Evolutionary conservation across 139 green algal species (phyloP).

Genomic region (Chlorella sp.): DNA sequence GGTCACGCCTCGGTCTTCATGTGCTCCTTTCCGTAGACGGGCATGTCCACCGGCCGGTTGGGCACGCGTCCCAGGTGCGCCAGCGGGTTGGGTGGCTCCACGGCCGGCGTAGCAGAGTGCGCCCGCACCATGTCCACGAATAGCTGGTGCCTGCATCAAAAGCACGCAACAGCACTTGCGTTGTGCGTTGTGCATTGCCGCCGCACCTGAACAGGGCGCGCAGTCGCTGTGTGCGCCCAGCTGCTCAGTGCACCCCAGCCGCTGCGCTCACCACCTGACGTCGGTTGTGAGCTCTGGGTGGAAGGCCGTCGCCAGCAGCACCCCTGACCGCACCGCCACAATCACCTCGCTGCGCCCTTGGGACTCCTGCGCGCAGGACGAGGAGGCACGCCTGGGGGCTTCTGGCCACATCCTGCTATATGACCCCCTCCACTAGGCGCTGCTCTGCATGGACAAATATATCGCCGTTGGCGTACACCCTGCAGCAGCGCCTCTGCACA

Average conservation of each 20-base stretch:
- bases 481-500: no score
- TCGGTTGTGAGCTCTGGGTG: constrained; percentile 96
- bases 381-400: not conserved
- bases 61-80: constrained; percentile 16
- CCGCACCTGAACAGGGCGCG: not conserved
- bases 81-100: not conserved
- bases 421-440: no score
- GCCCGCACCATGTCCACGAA: constrained; percentile 81
- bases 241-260: no score
- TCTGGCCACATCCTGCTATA: not conserved
- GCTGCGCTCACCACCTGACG: constrained; percentile 59
- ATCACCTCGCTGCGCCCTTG: constrained; percentile 37
- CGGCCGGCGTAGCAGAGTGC: constrained; percentile 15
- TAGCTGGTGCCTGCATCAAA: constrained; percentile 68
- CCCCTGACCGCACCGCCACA: constrained; percentile 78
- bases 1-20: constrained; percentile 14
- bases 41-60: constrained; percentile 59
- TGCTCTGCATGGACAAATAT: no score
- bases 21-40: constrained; percentile 55
- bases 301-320: constrained; percentile 93
- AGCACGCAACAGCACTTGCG: not conserved
- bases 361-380: constrained; percentile 6
- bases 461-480: no score
- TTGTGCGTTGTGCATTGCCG: not conserved
- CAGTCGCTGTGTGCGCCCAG: not conserved